Base-by-base conservation (phyloP, 768 basidiomycete species). In the Pholiota molesta region DNA sequence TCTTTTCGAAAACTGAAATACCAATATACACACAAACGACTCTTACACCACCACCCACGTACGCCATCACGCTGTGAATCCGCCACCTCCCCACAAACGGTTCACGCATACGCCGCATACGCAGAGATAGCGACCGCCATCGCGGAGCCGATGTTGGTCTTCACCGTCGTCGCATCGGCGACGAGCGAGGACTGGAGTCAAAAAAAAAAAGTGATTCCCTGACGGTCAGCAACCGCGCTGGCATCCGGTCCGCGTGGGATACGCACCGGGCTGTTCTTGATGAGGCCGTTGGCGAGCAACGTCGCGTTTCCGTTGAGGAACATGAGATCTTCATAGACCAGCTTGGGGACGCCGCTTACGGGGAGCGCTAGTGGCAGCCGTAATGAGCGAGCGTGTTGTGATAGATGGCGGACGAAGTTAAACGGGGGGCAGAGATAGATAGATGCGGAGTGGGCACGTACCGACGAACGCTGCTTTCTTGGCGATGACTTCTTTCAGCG, bases 301-400 rank as follows among this genome's bases (percentile, higher is more conserved):
- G 52, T 39, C 16, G 70, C 71, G 51, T 49, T 54, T 13, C 64
- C 52, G 5, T 64, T 64, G 59, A 78, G 68, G 21, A 33, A 64
- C 10, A 55, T 51, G 8, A 78, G 67, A 54, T 77, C 75, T 29
- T 67, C 52, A 19, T 64, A 56, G 26, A 77, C 64, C 39, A 78
- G 63, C 9, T 71, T 70, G 9, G 74, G 61, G 37, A 74, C 23
- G 17, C 71, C 74, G 35, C 65, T 68, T 49, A 77, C 60, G 49
- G 74, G 71, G 26, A 74, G 58, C 13, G 68, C 72, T 58, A 26
- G 31, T 31, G n/a, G n/a, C n/a, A n/a, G n/a, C 26, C 33, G 7
- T 6, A 13, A 2, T 14, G 8, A 49, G 26, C 7, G 8, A 49
- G 28, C 8, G 10, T 5, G 14, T 13, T 37, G 7, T 1, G 35